Evolutionary conservation across 2,329 filamentous ascomycete species (phyloP).

Genomic region (Hypoxylon sp.): DNA sequence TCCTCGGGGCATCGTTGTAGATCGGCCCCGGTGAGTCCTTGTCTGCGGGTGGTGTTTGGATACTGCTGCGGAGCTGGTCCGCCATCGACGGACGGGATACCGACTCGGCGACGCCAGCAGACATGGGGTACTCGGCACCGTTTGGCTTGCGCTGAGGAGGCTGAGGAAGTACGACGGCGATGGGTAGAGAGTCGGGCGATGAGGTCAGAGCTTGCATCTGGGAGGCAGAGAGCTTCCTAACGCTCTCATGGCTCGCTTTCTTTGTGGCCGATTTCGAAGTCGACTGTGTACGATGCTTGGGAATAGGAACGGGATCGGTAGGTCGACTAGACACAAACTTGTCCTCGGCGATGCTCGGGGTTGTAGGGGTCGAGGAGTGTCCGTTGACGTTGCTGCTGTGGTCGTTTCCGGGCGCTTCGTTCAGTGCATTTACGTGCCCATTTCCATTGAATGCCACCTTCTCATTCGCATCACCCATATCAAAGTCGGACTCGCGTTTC

Average conservation of each 20-base stretch:
- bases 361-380: slow-evolving; percentile 19
- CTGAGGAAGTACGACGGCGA: slow-evolving; percentile 60
- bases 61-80: slow-evolving; percentile 53
- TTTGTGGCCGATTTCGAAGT: slow-evolving; percentile 47
- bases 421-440: slow-evolving; percentile 10
- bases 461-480: slow-evolving; percentile 1
- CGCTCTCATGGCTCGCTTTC: slow-evolving; percentile 58
- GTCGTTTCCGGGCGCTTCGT: slow-evolving; percentile 18
- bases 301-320: slow-evolving; percentile 11
- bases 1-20: slow-evolving; percentile 46
- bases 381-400: slow-evolving; percentile 14
- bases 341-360: slow-evolving; percentile 25
- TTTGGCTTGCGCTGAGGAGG: slow-evolving; percentile 53
- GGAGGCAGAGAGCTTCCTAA: slow-evolving; percentile 70
- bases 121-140: slow-evolving; percentile 57
- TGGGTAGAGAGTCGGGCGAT: slow-evolving; percentile 71
- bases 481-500: slow-evolving; percentile 12
- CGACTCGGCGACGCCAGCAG: slow-evolving; percentile 57
- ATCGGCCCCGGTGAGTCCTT: slow-evolving; percentile 50
- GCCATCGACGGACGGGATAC: slow-evolving; percentile 54
- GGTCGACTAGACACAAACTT: slow-evolving; percentile 27
- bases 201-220: slow-evolving; percentile 72
- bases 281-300: slow-evolving; percentile 47
- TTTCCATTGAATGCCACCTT: slow-evolving; percentile 25
- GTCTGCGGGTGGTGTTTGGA: slow-evolving; percentile 30